These are phyloP conservation scores for Hypericum perforatum DNA, from an alignment of 345 rosid genomes.

Conservation along the genomic window DNA sequence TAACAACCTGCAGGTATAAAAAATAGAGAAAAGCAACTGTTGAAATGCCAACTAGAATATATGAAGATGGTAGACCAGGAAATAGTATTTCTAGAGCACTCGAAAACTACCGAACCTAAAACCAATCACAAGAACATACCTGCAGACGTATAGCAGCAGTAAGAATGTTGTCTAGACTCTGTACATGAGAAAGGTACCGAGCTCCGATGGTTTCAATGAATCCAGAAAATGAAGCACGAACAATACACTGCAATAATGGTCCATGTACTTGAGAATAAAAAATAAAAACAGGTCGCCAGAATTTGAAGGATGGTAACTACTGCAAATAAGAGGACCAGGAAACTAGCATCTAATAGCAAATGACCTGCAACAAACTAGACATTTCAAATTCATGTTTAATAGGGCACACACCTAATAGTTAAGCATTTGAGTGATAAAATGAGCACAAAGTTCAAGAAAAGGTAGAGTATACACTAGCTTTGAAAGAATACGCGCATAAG, in stretches of 20 bases:
- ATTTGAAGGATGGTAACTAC: too few species aligned
- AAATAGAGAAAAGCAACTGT: not conserved
- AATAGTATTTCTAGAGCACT: not conserved
- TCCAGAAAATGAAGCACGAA: slow-evolving; percentile 64
- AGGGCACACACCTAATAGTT: too few species aligned
- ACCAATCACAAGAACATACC: slow-evolving; percentile 34
- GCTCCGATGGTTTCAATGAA: slow-evolving; percentile 30
- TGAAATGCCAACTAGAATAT: not conserved
- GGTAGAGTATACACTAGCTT: too few species aligned
- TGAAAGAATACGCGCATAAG: too few species aligned
- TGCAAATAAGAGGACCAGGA: too few species aligned
- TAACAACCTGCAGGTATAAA: slow-evolving; percentile 70
- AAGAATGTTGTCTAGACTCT: slow-evolving; percentile 35
- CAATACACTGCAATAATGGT: slow-evolving; percentile 46
- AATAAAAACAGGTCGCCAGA: too few species aligned
- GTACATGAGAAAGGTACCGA: slow-evolving; percentile 30
- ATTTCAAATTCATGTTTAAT: too few species aligned
- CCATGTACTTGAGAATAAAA: too few species aligned
- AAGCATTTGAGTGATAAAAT: too few species aligned
- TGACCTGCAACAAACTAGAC: too few species aligned
- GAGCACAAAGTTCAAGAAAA: too few species aligned
- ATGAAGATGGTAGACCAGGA: not conserved
- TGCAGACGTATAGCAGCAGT: slow-evolving; percentile 71
- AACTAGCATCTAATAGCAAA: too few species aligned
- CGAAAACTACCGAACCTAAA: not conserved